A percentile compares a stretch with the other conserved stretches of the same genome.
phyloP scores from a whole-genome alignment of 2,329 filamentous ascomycete species.

The Chaetomium sp. region DNA sequence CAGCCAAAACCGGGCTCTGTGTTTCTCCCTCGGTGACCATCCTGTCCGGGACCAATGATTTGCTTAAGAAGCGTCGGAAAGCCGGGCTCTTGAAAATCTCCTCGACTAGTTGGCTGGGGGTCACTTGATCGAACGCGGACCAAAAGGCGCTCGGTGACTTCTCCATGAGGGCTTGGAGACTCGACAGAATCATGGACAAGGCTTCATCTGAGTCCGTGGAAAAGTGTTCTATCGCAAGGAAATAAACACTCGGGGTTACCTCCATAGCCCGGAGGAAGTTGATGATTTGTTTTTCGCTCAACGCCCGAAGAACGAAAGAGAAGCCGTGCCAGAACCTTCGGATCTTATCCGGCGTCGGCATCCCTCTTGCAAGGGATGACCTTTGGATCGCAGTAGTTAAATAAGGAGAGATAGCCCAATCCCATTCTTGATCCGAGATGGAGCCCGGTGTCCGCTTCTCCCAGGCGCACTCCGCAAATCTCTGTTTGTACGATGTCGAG shows the following conservation, averaged over 20 bases:
- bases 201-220: slow-evolving; percentile 47
- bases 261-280: slow-evolving; percentile 75
- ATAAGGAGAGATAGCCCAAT: slow-evolving; percentile 76
- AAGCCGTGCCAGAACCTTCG: slow-evolving; percentile 75
- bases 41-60: slow-evolving; percentile 50
- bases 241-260: slow-evolving; percentile 65
- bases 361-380: slow-evolving; percentile 46
- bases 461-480: slow-evolving; percentile 66
- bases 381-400: slow-evolving; percentile 60
- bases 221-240: slow-evolving; percentile 48
- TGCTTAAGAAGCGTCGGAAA: slow-evolving; percentile 54
- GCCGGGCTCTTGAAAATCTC: slow-evolving; percentile 69
- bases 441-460: slow-evolving; percentile 53
- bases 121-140: slow-evolving; percentile 78
- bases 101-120: slow-evolving; percentile 75
- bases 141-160: slow-evolving; percentile 78
- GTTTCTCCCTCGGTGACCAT: slow-evolving; percentile 46
- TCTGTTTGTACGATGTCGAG: slow-evolving; percentile 51
- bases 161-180: slow-evolving; percentile 63
- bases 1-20: slow-evolving; percentile 58
- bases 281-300: slow-evolving; percentile 68
- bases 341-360: slow-evolving; percentile 40
- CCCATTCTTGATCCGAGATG: slow-evolving; percentile 69
- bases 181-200: slow-evolving; percentile 62
- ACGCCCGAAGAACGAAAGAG: slow-evolving; percentile 62